Base-by-base conservation (phyloP, 176 grass and related monocot genomes). In the Triticum monococcum region DNA sequence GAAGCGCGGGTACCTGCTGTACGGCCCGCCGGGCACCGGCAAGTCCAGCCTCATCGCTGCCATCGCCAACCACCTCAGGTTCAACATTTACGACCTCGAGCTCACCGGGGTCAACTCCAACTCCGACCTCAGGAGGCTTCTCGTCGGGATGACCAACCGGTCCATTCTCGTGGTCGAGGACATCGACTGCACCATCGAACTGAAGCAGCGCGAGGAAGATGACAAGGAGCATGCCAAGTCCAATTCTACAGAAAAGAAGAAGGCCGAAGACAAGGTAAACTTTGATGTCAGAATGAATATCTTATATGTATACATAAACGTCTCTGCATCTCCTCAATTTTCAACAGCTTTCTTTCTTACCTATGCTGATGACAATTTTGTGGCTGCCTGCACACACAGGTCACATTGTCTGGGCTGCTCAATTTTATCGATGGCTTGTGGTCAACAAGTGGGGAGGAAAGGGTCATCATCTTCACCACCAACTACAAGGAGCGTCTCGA, bases 41-140 rank as follows among this genome's bases (percentile, higher is more conserved):
- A 98, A 98, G 60, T 98, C 96, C 40, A 98, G 91, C 87, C 87
- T 98, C 28, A 92, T 98, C 30, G 96, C 96, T 0, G 96, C 96
- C 60, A 98, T 98, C 79, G 96, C 96, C 13, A 98, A 98, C 79
- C 87, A 86, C 57, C 88, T 98, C 68, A 90, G 85, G 60, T 98
- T 88, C 71, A 92, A 98, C 83, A 86, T 98, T 66, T 98, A 94
- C 40, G 96, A 98, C 66, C 74, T 98, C 1, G 96, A 98, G 76
- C 90, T 98, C 7, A 94, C 93, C 5, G 91, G 67, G 70, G 88
- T 98, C 38, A 31, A 9, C 0, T 92, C 81, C 79, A 98, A 96
- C 77, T 85, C 88, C 3, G 78, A 75, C 32, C 83, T 98, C 79
- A 78, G 81, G 68, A 87, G 78, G 82, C 88, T 98, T 43, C 92